A percentile compares a stretch with the other conserved stretches of the same genome.
phyloP scores from a whole-genome alignment of 2,329 filamentous ascomycete species.

The Blastomyces percursus region DNA sequence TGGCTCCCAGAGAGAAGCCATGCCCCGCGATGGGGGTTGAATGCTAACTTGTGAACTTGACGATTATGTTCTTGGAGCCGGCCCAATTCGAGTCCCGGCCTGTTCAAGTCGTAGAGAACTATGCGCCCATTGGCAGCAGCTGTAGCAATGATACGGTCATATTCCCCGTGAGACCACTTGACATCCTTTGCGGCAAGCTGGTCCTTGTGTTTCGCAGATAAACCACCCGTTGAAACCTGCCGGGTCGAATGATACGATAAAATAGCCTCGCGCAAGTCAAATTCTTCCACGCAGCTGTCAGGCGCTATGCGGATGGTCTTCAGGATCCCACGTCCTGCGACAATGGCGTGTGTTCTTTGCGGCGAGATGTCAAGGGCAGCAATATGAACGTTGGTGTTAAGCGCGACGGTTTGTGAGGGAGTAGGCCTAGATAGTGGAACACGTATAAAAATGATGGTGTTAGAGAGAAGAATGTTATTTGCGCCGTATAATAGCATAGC shows the following conservation, averaged over 20 bases:
- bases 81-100: constrained; percentile 49
- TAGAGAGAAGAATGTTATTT: background rate
- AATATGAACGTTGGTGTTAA: constrained; percentile 55
- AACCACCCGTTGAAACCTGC: constrained; percentile 32
- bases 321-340: constrained; percentile 55
- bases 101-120: constrained; percentile 53
- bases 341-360: constrained; percentile 50
- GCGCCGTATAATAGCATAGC: background rate
- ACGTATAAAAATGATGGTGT: background rate
- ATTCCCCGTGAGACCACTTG: constrained; percentile 55
- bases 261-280: constrained; percentile 52
- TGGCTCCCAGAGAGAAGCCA: constrained; percentile 54
- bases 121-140: constrained; percentile 56
- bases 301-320: constrained; percentile 52
- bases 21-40: constrained; percentile 51
- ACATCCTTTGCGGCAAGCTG: constrained; percentile 55
- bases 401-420: constrained; percentile 46
- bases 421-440: constrained; percentile 28
- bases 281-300: constrained; percentile 48
- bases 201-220: constrained; percentile 44
- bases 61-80: constrained; percentile 54
- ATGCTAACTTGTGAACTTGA: constrained; percentile 55
- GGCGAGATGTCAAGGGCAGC: constrained; percentile 54
- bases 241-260: constrained; percentile 46
- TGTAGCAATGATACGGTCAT: constrained; percentile 50